These are phyloP conservation scores for Mariannaea elegans DNA, from an alignment of 2,329 filamentous ascomycete genomes.

Conservation along the genomic window DNA sequence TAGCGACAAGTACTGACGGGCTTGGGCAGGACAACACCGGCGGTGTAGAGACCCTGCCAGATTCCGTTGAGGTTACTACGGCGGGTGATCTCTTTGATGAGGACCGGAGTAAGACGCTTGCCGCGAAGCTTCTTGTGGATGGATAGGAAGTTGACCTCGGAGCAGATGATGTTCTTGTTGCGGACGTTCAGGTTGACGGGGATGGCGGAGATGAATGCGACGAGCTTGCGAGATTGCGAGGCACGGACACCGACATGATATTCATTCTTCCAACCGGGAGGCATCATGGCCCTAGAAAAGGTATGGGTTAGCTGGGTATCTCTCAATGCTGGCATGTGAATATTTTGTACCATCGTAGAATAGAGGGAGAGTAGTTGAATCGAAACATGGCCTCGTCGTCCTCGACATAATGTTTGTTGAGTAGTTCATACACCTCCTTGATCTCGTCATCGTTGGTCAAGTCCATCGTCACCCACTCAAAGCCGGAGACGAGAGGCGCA, in stretches of 20 bases:
- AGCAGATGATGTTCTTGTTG: constrained; percentile 76
- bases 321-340: background rate
- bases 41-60: constrained; percentile 97
- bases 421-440: constrained; percentile 89
- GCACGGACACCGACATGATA: constrained; percentile 97
- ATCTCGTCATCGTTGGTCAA: constrained; percentile 80
- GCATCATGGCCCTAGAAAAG: constrained; percentile 83
- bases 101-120: constrained; percentile 89
- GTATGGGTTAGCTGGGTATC: constrained; percentile 12
- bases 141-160: constrained; percentile 98
- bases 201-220: constrained; percentile 95
- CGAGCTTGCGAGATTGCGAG: constrained; percentile 82
- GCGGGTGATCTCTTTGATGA: constrained; percentile 98
- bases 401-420: constrained; percentile 96
- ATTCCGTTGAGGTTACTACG: constrained; percentile 86
- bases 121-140: constrained; percentile 97
- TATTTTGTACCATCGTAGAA: constrained; percentile 80
- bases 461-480: constrained; percentile 95
- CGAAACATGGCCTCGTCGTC: constrained; percentile 97
- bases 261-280: constrained; percentile 90
- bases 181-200: constrained; percentile 86
- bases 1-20: constrained; percentile 94
- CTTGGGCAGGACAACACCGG: constrained; percentile 87
- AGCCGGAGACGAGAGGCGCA: constrained; percentile 78
- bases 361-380: constrained; percentile 91